Conservation (phyloP, 805 yeast species). For the Candida montana region DNA sequence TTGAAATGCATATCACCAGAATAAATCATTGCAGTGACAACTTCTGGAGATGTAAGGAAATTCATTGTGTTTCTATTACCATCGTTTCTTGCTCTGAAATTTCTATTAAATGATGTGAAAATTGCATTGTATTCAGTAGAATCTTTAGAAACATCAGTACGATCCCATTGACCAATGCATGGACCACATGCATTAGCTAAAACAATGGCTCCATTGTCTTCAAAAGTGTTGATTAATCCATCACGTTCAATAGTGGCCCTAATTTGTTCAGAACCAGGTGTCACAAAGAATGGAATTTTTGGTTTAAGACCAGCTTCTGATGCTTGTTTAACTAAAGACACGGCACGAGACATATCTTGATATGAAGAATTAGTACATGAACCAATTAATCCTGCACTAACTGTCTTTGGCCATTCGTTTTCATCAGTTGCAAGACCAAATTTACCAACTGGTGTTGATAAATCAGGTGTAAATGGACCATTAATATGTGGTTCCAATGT, state of each 20-base stretch:
- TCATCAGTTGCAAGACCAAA: slow-evolving; percentile 65
- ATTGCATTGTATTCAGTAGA: slow-evolving; percentile 76
- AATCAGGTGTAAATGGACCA: slow-evolving; percentile 98
- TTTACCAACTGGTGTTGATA: slow-evolving; percentile 86
- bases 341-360: slow-evolving; percentile 97
- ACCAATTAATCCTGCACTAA: slow-evolving; percentile 93
- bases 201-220: slow-evolving; percentile 84
- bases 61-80: slow-evolving; percentile 98
- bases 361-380: slow-evolving; percentile 98
- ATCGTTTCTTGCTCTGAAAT: slow-evolving; percentile 96
- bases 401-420: slow-evolving; percentile 81
- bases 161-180: slow-evolving; percentile 99
- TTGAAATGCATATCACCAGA: slow-evolving; percentile 91
- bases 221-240: slow-evolving; percentile 77
- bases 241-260: slow-evolving; percentile 96
- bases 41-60: slow-evolving; percentile 96
- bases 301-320: slow-evolving; percentile 81
- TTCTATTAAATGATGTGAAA: slow-evolving; percentile 96
- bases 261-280: slow-evolving; percentile 98
- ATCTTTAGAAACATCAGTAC: slow-evolving; percentile 66
- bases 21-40: slow-evolving; percentile 95
- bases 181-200: slow-evolving; percentile 99
- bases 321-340: slow-evolving; percentile 85
- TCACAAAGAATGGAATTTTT: slow-evolving; percentile 85
- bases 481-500: slow-evolving; percentile 90